Evolutionary conservation across 352 stramenopile species (phyloP).

Genomic region (Globisporangium echinulatum): DNA sequence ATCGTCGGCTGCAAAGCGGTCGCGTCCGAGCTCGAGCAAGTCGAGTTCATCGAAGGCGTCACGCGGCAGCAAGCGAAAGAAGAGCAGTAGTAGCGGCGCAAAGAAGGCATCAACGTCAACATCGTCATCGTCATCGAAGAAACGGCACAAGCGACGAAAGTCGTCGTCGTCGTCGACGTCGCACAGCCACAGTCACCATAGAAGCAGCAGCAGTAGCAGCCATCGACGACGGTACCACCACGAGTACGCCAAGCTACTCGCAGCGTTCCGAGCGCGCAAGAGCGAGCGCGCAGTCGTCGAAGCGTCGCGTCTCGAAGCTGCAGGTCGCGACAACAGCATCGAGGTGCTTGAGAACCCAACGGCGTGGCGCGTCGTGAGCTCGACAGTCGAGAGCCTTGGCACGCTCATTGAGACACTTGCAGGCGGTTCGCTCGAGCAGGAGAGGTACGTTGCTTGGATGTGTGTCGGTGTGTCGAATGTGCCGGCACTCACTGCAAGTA

Average conservation of each 20-base stretch:
- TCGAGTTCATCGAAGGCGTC: no score
- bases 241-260: slow-evolving; percentile 65
- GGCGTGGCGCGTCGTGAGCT: slow-evolving; percentile 67
- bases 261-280: slow-evolving; percentile 47
- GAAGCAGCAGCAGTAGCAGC: slow-evolving; percentile 31
- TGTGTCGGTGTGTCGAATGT: not conserved
- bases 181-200: slow-evolving; percentile 30
- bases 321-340: slow-evolving; percentile 19
- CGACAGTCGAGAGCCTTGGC: slow-evolving; percentile 55
- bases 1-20: no score
- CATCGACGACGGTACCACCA: slow-evolving; percentile 57
- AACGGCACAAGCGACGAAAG: slow-evolving; percentile 44
- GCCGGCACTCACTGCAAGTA: not conserved
- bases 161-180: slow-evolving; percentile 61
- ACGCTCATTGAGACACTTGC: slow-evolving; percentile 40
- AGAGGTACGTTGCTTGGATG: slow-evolving; percentile 24
- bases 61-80: no score
- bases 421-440: slow-evolving; percentile 69
- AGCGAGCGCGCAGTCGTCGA: slow-evolving; percentile 55
- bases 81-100: no score
- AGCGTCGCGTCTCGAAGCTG: slow-evolving; percentile 34
- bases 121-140: slow-evolving; percentile 44
- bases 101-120: slow-evolving; percentile 54
- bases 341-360: slow-evolving; percentile 39
- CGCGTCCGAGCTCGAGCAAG: no score